Evolutionary conservation across 768 basidiomycete genomes (phyloP).

Genomic region (Tulasnella sp.): DNA sequence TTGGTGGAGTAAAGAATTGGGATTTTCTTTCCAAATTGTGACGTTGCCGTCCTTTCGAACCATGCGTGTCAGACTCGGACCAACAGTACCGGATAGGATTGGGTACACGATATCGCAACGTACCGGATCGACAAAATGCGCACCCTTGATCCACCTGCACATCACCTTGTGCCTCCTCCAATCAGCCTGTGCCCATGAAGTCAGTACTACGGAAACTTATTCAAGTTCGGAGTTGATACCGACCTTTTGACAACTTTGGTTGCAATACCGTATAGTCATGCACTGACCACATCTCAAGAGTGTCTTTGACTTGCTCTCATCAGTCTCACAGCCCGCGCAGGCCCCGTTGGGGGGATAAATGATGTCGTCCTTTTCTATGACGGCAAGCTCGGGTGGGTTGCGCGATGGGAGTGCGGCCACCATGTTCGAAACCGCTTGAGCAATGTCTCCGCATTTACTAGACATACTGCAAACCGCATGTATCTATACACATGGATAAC

Average conservation of each 20-base stretch:
- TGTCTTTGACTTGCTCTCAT: not conserved
- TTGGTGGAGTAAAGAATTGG: too few species aligned
- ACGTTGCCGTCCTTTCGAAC: too few species aligned
- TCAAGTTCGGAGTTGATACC: not conserved
- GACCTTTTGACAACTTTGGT: not conserved
- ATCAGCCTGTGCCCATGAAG: not conserved
- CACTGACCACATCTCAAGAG: not conserved
- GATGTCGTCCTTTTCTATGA: not conserved
- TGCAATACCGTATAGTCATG: not conserved
- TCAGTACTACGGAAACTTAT: not conserved
- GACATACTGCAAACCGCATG: not conserved
- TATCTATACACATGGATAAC: not conserved
- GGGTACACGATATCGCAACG: too few species aligned
- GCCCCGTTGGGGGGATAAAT: not conserved
- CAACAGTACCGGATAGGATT: too few species aligned
- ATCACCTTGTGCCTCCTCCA: not conserved
- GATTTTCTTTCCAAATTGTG: too few species aligned
- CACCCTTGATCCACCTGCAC: slow-evolving; percentile 1
- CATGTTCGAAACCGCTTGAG: not conserved
- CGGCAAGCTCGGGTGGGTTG: not conserved
- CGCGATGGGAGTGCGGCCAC: not conserved
- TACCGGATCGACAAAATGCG: not conserved
- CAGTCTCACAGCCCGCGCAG: not conserved
- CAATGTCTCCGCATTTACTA: not conserved
- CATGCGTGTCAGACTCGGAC: too few species aligned